Conservation (phyloP, 108 stramenopile genomes). For the Cyclotella kingstonii region DNA sequence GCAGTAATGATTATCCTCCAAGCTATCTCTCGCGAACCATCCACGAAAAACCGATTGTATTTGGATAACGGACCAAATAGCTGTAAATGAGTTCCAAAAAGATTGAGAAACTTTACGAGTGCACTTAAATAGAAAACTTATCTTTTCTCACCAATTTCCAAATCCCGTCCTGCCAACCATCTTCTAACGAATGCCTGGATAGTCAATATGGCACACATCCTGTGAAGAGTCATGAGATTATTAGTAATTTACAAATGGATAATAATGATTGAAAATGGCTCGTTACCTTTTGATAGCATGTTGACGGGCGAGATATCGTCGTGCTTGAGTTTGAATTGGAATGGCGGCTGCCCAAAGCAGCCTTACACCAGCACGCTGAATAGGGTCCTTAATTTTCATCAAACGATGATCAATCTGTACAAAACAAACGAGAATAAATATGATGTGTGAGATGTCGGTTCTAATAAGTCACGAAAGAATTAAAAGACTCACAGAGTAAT, state of each 20-base stretch:
- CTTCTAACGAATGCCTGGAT: slow-evolving; percentile 72
- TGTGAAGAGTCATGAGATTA: neutral
- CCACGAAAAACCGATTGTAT: slow-evolving; percentile 72
- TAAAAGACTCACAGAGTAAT: slow-evolving; percentile 31
- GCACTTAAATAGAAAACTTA: too few relatives aligned
- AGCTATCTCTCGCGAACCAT: slow-evolving; percentile 56
- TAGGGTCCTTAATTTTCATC: slow-evolving; percentile 69
- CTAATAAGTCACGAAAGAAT: too few relatives aligned
- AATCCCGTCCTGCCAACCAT: slow-evolving; percentile 67
- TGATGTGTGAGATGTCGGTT: too few relatives aligned
- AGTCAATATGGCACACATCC: slow-evolving; percentile 73
- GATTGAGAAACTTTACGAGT: too few relatives aligned
- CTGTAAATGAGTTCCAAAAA: too few relatives aligned
- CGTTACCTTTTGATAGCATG: slow-evolving; percentile 56
- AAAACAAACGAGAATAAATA: slow-evolving; percentile 3
- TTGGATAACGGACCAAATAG: slow-evolving; percentile 48
- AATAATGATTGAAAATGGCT: neutral
- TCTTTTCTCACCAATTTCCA: slow-evolving; percentile 31
- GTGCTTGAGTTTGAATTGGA: slow-evolving; percentile 72
- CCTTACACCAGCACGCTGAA: slow-evolving; percentile 72
- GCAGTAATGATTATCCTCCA: slow-evolving; percentile 52
- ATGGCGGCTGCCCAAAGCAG: slow-evolving; percentile 76
- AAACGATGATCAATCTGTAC: slow-evolving; percentile 36
- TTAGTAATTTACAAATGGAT: neutral
- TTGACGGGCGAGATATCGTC: slow-evolving; percentile 65